Percentiles rank a stretch among this genome's conserved stretches.
Evolutionary conservation across 768 basidiomycete genomes (phyloP).

Genomic region (Boletus sensibilis): DNA sequence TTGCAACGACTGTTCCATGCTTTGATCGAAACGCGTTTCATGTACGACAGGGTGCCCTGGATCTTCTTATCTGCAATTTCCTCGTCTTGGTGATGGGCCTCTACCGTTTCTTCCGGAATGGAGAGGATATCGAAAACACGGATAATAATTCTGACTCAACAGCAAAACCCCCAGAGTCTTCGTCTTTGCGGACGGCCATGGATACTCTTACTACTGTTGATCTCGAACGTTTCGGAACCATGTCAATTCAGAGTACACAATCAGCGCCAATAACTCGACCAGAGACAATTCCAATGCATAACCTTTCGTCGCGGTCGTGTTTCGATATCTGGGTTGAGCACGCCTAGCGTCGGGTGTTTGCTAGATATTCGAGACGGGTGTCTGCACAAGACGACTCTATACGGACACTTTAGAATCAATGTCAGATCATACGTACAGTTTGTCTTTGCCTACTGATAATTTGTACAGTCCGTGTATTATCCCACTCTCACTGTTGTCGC

Average conservation of each 20-base stretch:
- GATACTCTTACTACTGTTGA: conserved; percentile 13
- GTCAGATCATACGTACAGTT: no score
- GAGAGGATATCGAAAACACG: background rate
- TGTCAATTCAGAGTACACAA: background rate
- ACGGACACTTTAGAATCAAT: background rate
- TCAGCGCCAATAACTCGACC: background rate
- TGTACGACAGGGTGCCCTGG: conserved; percentile 12
- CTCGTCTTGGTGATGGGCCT: conserved; percentile 17
- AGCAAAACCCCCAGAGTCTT: background rate
- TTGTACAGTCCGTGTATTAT: background rate
- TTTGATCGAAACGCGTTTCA: background rate
- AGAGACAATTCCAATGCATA: background rate
- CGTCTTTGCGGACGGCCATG: background rate
- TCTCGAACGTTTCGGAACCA: conserved; percentile 1
- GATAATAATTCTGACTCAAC: background rate
- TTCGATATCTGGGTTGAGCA: background rate
- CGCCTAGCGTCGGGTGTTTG: background rate
- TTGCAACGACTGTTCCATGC: background rate
- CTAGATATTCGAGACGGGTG: no score
- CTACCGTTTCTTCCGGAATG: conserved; percentile 7
- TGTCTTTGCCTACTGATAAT: no score
- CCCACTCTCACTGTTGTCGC: background rate
- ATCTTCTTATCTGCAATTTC: conserved; percentile 16
- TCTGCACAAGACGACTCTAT: no score
- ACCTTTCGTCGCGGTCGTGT: background rate